Evolutionary conservation across 768 basidiomycete species (phyloP).

Genomic region (Lactarius hengduanensis): DNA sequence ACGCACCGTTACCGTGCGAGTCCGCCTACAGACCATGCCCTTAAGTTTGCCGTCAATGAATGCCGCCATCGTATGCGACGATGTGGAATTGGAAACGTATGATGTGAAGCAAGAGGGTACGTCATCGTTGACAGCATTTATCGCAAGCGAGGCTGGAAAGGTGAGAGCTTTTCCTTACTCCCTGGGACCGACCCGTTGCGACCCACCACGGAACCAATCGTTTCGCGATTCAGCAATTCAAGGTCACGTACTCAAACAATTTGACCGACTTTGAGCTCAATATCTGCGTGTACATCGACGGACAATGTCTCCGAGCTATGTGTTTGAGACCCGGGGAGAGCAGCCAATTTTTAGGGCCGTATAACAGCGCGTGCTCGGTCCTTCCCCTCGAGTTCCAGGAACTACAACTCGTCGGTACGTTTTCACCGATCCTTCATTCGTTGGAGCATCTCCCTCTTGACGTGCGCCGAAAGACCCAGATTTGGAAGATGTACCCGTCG

Average conservation of each 20-base stretch:
- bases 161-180: not conserved
- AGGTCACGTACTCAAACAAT: not conserved
- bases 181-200: not conserved
- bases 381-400: conserved; percentile 8
- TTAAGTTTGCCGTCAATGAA: conserved; percentile 1
- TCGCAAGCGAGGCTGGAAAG: conserved; percentile 21
- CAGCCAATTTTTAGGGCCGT: not conserved
- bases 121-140: not conserved
- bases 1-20: not conserved
- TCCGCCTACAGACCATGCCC: conserved; percentile 9
- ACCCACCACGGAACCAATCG: not conserved
- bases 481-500: not conserved
- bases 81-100: not conserved
- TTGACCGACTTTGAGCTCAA: not conserved
- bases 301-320: not conserved
- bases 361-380: not conserved
- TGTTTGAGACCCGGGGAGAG: not conserved
- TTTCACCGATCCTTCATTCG: not conserved
- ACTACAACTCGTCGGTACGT: not conserved
- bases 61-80: conserved; percentile 11
- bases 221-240: conserved; percentile 4
- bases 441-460: not conserved
- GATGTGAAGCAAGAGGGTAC: conserved; percentile 7
- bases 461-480: conserved; percentile 2
- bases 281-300: not conserved